Evolutionary conservation across 1,284 basidiomycete genomes (phyloP), one percentile per base, ranked within the genome.

Genomic region (Heterobasidion irregulare): DNA sequence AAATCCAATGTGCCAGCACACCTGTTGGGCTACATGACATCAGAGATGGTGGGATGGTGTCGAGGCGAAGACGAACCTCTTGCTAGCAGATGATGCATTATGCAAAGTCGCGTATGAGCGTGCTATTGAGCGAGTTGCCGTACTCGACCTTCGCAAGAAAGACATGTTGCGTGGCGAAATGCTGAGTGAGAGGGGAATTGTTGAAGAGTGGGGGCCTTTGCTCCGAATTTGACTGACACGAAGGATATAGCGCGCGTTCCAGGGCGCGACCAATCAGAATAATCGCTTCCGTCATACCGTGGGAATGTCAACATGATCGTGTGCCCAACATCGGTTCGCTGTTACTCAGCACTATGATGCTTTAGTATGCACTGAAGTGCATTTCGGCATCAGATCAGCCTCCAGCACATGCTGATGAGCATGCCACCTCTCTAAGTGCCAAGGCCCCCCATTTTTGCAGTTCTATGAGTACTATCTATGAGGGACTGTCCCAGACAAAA

Each of bases 21-120:
- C 83, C 83, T 80, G 83, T 85, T 57, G 83, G 82, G 64, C 83
- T 84, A 47, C 49, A 50, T n/a, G 49, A 46, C 54, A 16, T 46
- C 4, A 16, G 7, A 48, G 44, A 52, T 8, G 2, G 33, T 26
- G 41, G 47, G 41, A 2, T 26, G n/a, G 10, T 2, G 36, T 34
- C 36, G 8, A 15, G 13, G 13, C 13, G 15, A 13, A n/a, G 8
- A 15, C 67, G 56, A 56, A 73, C 73, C 70, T 72, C 59, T 72
- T 74, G 36, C 70, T 66, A 6, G 59, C 57, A n/a, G 65, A 58
- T 1, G 68, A 62, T n/a, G 69, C 63, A 53, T 62, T 66, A 53
- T 70, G 66, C 46, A 72, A 60, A 19, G 72, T 70, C 44, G 72
- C 72, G 54, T 71, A 68, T 38, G 68, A 66, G 47, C 72, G 67